Evolutionary conservation across 1,139 yeast genomes (phyloP).

Genomic region (Geotrichum fermentans): DNA sequence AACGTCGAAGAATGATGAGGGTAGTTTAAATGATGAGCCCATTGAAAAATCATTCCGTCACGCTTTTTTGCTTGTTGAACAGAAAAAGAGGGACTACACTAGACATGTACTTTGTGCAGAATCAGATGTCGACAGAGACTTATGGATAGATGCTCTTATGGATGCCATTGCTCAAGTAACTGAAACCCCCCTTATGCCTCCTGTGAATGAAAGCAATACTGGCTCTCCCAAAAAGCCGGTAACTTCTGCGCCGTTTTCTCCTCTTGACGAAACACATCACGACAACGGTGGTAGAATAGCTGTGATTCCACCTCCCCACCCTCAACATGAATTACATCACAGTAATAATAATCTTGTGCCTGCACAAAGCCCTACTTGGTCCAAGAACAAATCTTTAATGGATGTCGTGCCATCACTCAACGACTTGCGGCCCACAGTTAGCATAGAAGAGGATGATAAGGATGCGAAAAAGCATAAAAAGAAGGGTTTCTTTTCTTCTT

Average conservation of each 20-base stretch:
- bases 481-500: slow-evolving; percentile 54
- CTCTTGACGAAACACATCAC: not conserved
- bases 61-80: slow-evolving; percentile 70
- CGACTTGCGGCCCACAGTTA: slow-evolving; percentile 16
- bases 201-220: not conserved
- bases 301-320: slow-evolving; percentile 1
- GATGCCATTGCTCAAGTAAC: slow-evolving; percentile 37
- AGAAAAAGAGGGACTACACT: slow-evolving; percentile 51
- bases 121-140: slow-evolving; percentile 70
- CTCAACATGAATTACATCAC: not conserved
- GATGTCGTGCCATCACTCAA: slow-evolving; percentile 1
- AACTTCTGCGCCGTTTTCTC: not conserved
- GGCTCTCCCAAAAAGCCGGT: slow-evolving; percentile 5
- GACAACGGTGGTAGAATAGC: not conserved
- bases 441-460: slow-evolving; percentile 28
- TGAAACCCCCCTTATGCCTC: not conserved
- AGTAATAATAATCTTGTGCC: not conserved
- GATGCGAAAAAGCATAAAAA: slow-evolving; percentile 49
- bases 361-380: not conserved
- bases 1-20: slow-evolving; percentile 35
- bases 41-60: slow-evolving; percentile 55
- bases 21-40: slow-evolving; percentile 48
- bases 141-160: slow-evolving; percentile 63
- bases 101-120: slow-evolving; percentile 80
- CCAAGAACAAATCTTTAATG: not conserved